phyloP scores from a whole-genome alignment of 2,329 filamentous ascomycete genomes.

The Penicillium sp. region DNA sequence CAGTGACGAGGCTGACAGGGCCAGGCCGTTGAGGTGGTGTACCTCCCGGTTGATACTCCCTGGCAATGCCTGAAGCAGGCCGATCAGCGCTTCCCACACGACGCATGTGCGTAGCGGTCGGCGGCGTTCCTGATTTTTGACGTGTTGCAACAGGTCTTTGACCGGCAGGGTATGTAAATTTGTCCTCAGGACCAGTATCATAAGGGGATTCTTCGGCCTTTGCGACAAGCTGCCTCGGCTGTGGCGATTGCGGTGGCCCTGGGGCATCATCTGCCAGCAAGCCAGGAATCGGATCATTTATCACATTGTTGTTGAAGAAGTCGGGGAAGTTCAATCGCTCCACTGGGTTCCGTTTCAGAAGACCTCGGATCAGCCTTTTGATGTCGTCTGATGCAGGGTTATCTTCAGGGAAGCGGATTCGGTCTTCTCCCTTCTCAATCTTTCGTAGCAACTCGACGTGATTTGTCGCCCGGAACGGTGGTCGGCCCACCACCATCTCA shows the following conservation, averaged over 20 bases:
- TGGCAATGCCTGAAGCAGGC: slow-evolving; percentile 24
- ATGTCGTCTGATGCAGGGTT: slow-evolving; percentile 70
- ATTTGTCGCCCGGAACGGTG: slow-evolving; percentile 88
- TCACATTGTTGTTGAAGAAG: slow-evolving; percentile 75
- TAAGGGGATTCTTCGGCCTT: slow-evolving; percentile 27
- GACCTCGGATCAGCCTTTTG: slow-evolving; percentile 73
- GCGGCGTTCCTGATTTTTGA: slow-evolving; percentile 31
- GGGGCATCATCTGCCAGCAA: slow-evolving; percentile 70
- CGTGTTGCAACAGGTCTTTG: slow-evolving; percentile 42
- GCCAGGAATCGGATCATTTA: slow-evolving; percentile 74
- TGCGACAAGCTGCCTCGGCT: slow-evolving; percentile 15
- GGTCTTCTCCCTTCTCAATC: slow-evolving; percentile 85
- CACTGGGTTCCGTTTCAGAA: slow-evolving; percentile 82
- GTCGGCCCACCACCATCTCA: slow-evolving; percentile 89
- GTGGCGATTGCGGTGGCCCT: slow-evolving; percentile 17
- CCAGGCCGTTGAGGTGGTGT: slow-evolving; percentile 35
- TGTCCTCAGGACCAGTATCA: slow-evolving; percentile 24
- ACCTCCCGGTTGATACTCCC: slow-evolving; percentile 28
- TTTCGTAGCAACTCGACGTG: slow-evolving; percentile 90
- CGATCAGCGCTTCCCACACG: slow-evolving; percentile 37
- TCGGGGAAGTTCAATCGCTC: slow-evolving; percentile 82
- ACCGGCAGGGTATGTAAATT: slow-evolving; percentile 21
- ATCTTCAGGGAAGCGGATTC: slow-evolving; percentile 77
- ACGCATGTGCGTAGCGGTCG: slow-evolving; percentile 32
- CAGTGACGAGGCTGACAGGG: slow-evolving; percentile 39